Evolutionary conservation across 148 eudicot genomes (phyloP), one percentile per base, ranked within the genome.

Genomic region (Chenopodium berlandieri): DNA sequence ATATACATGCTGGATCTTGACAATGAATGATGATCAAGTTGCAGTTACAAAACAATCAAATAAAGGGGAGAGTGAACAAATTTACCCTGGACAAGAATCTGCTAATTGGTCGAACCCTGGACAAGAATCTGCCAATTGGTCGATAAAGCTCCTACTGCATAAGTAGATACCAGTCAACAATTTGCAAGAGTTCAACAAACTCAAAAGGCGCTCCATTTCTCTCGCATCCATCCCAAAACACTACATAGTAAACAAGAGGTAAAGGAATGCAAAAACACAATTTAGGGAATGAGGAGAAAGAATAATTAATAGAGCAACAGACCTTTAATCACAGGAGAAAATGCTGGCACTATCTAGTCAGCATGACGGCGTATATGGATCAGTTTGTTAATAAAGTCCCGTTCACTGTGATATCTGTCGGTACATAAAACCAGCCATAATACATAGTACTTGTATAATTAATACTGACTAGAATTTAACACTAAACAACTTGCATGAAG

Each of bases 291-390:
- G 30, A 54, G 9, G 34, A 11, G 32, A 72, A 64, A 48, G 12
- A 71, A 66, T n/a, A 17, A 7, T n/a, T 48, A 22, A 67, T 14
- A 31, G 64, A 78, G 78, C n/a, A 65, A 75, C 17, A 68, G 75
- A 75, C 80, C 80, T 82, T 86, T 66, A 34, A 71, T 44, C 34
- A 82, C 32, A 34, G 31, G 37, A 46, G 48, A 63, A 75, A 73
- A n/a, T 47, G 7, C 22, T 34, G 40, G 27, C 6, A 32, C 14
- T 30, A 40, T 79, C 72, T 90, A 94, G 85, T 94, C 98, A 71
- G 86, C 84, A 87, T 94, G 98, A 81, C 88, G 89, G 25, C 89
- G 94, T 79, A 88, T 83, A 60, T 88, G 94, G 70, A 94, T 52
- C 79, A 91, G 85, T 82, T 87, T 94, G 86, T 82, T 92, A 87